Conservation (phyloP, 2,329 filamentous ascomycete species). For the Venturia aucupariae region DNA sequence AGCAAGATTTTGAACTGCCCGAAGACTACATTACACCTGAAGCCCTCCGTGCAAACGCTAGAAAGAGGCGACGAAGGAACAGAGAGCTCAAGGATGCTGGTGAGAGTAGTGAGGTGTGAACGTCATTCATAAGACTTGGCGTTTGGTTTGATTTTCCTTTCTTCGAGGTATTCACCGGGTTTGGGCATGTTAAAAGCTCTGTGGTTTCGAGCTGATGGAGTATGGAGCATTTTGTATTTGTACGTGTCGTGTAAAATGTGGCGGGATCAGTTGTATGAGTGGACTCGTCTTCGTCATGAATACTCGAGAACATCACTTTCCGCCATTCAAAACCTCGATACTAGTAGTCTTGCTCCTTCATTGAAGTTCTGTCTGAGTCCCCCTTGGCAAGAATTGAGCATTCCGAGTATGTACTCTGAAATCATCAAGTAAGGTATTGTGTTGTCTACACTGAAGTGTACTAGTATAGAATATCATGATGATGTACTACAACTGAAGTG, state of each 20-base stretch:
- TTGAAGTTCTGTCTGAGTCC: neutral
- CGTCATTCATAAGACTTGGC: neutral
- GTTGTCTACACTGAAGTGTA: too few relatives aligned
- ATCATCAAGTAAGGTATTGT: too few relatives aligned
- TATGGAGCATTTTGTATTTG: neutral
- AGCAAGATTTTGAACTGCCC: conserved; percentile 69
- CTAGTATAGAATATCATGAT: too few relatives aligned
- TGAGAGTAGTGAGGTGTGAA: neutral
- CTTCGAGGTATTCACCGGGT: neutral
- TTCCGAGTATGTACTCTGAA: too few relatives aligned
- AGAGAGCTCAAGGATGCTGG: conserved; percentile 10
- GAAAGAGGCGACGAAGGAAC: conserved; percentile 50
- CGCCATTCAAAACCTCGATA: neutral
- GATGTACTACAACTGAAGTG: too few relatives aligned
- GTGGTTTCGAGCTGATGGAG: neutral
- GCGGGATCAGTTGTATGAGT: neutral
- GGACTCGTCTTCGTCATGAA: neutral
- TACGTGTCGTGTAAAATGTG: neutral
- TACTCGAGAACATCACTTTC: neutral
- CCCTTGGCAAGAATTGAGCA: too few relatives aligned
- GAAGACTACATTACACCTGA: conserved; percentile 47
- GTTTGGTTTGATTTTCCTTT: neutral
- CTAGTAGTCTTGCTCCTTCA: neutral
- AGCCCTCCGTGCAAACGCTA: conserved; percentile 45
- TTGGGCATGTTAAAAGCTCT: conserved; percentile 1